Base-by-base conservation (phyloP, 2,329 filamentous ascomycete species). In the Trichoderma sp. region DNA sequence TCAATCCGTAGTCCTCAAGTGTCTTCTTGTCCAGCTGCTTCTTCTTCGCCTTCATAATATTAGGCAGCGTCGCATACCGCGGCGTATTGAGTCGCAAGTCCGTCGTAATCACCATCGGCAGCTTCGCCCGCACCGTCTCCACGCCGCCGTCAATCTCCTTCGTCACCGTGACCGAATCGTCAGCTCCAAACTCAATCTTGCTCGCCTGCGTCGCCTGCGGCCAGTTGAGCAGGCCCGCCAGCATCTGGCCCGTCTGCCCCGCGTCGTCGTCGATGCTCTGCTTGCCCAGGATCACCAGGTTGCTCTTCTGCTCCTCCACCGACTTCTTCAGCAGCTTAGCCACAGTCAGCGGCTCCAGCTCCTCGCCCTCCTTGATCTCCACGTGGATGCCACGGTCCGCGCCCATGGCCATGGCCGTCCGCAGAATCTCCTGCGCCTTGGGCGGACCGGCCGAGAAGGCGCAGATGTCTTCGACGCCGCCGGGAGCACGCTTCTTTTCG, bases 21-120 rank as follows among this genome's bases (percentile, higher is more conserved):
- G 87, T 92, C 86, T 93, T 91, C 90, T 97, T 98, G 76, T 95
- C 93, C 74, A 99, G 77, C 76, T 92, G 92, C 91, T 99, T 99
- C 92, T 98, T 99, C 91, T 99, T 99, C 64, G 95, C 95, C 90
- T 98, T 99, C 95, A 99, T 99, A 72, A 99, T 98, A 78, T 98
- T 98, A 60, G 94, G 94, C 87, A 99, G 80, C 80, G 89, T 97
- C 25, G 94, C 95, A 79, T 97, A 99, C 71, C 95, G 85, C 69
- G 95, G 95, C 87, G 96, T 93, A 77, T 99, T 99, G 79, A 99
- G 83, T 63, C 95, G 84, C 82, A 99, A 80, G 83, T 99, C 95
- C 70, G 95, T 97, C 70, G 95, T 99, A 74, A 99, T 92, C 63
- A 99, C 84, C 89, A 98, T 89, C 0, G 95, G 95, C 80, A 99